Percentiles rank a stretch among this genome's conserved stretches.
Evolutionary conservation across 257 asterid genomes (phyloP).

Genomic region (Cinchona pubescens): DNA sequence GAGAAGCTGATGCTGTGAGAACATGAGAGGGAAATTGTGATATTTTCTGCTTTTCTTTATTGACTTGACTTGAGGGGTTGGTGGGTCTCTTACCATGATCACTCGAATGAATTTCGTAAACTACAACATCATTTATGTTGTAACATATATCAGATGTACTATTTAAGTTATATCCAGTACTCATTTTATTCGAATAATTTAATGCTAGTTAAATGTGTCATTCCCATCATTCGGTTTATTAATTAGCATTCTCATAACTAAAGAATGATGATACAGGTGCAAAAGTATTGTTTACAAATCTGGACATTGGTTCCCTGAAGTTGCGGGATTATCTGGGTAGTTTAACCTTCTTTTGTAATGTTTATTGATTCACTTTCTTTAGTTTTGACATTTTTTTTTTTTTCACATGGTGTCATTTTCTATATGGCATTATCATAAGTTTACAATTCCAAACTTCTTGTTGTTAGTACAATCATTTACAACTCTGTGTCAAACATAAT

Average conservation of each 20-base stretch:
- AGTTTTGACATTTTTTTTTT: not conserved
- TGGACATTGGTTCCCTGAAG: slow-evolving; percentile 50
- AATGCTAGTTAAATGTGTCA: not conserved
- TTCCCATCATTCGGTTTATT: not conserved
- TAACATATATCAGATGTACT: not conserved
- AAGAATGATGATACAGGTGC: slow-evolving; percentile 47
- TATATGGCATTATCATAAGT: not conserved
- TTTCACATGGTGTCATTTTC: not conserved
- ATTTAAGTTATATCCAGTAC: not conserved
- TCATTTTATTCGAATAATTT: not conserved
- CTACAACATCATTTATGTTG: no score
- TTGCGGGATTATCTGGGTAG: slow-evolving; percentile 79
- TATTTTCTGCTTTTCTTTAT: no score
- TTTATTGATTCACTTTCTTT: not conserved
- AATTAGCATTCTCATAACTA: slow-evolving; percentile 18
- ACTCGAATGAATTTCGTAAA: not conserved
- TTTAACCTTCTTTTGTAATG: slow-evolving; percentile 8
- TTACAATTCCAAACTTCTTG: not conserved
- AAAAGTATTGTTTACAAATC: slow-evolving; percentile 38
- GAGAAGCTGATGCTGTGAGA: no score
- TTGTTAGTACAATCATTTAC: not conserved
- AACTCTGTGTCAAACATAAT: not conserved
- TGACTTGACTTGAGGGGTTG: no score
- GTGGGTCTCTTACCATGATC: not conserved
- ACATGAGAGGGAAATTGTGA: no score